Conservation (phyloP, 140 eudicot genomes). For the Bidens hawaiensis region DNA sequence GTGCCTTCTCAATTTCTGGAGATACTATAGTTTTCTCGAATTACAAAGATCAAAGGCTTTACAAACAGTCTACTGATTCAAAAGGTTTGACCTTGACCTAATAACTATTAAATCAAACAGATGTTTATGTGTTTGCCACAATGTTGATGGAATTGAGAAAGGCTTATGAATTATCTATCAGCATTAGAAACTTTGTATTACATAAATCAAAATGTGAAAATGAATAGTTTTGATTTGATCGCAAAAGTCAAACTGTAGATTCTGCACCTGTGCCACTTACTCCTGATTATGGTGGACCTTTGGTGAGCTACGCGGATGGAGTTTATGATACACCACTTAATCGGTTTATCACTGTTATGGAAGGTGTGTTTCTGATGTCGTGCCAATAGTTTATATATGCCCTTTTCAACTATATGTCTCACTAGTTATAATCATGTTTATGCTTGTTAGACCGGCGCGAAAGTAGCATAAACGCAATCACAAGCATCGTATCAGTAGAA, state of each 20-base stretch:
- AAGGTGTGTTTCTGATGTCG: constrained; percentile 44
- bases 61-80: constrained; percentile 57
- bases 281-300: constrained; percentile 79
- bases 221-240: not conserved
- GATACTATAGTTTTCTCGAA: constrained; percentile 71
- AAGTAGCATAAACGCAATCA: constrained; percentile 58
- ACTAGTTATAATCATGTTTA: not conserved
- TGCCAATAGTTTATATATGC: not conserved
- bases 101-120: not conserved
- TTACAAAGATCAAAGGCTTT: constrained; percentile 91
- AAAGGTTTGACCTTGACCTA: constrained; percentile 49
- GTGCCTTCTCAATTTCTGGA: constrained; percentile 63
- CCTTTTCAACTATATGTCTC: not conserved
- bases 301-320: constrained; percentile 90
- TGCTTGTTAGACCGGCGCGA: constrained; percentile 69
- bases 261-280: constrained; percentile 71
- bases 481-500: constrained; percentile 71
- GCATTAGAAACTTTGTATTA: not conserved
- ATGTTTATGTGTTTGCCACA: not conserved
- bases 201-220: not conserved
- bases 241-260: constrained; percentile 32
- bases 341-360: constrained; percentile 76
- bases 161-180: not conserved
- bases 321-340: constrained; percentile 68
- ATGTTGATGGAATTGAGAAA: not conserved